phyloP scores from a whole-genome alignment of 1,284 basidiomycete genomes.

The Lentinus polychrous region DNA sequence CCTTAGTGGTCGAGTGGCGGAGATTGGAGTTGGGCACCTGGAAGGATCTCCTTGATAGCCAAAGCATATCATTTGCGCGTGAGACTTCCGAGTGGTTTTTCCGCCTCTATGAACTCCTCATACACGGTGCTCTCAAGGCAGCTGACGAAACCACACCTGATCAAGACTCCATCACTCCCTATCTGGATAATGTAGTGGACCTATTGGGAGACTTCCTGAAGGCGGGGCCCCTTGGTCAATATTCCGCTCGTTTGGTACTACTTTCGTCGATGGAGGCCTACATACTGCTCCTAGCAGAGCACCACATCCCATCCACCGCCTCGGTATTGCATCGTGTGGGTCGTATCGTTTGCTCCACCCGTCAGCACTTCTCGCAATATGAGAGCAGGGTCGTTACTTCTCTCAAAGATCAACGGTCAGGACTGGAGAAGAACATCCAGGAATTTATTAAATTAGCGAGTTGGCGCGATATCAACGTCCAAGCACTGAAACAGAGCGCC shows the following conservation, averaged over 20 bases:
- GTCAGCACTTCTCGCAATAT: conserved; percentile 66
- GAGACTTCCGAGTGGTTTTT: conserved; percentile 88
- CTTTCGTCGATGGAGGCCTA: conserved; percentile 65
- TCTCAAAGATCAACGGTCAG: conserved; percentile 53
- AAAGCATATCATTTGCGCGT: conserved; percentile 54
- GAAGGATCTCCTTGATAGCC: conserved; percentile 75
- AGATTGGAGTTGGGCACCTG: conserved; percentile 86
- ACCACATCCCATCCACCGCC: conserved; percentile 21
- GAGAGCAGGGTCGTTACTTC: conserved; percentile 39
- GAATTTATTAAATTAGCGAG: conserved; percentile 92
- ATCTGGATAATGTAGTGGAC: conserved; percentile 67
- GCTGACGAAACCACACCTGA: conserved; percentile 27
- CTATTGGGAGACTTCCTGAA: conserved; percentile 81
- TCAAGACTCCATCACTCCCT: conserved; percentile 36
- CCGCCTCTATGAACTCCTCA: conserved; percentile 76
- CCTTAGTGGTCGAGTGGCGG: conserved; percentile 86
- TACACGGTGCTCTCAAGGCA: conserved; percentile 59
- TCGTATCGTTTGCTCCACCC: conserved; percentile 63
- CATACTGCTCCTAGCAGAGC: conserved; percentile 28
- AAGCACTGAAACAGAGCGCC: conserved; percentile 90
- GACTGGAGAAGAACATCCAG: conserved; percentile 77
- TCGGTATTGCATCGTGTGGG: conserved; percentile 40
- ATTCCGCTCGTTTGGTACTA: conserved; percentile 60
- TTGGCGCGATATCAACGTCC: conserved; percentile 97
- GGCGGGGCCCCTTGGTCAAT: conserved; percentile 82